Evolutionary conservation across 2,329 filamentous ascomycete genomes (phyloP), one percentile per base, ranked within the genome.

Genomic region (Leptodontidium sp.): DNA sequence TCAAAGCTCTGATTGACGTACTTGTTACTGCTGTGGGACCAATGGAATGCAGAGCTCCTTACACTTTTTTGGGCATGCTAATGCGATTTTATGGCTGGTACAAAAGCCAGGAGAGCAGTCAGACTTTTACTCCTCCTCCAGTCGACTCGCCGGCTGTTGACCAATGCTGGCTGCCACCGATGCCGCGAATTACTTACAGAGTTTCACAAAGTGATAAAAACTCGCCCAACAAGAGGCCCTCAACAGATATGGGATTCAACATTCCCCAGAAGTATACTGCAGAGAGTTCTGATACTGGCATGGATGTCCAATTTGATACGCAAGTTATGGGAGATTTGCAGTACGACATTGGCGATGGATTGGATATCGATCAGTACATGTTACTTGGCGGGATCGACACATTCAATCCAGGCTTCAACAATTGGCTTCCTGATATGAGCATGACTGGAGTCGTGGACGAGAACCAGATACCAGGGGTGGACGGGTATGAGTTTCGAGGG

Each of bases 61-160:
- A 84, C 66, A 93, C 91, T 77, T 93, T 93, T 70, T 82, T 90
- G 1, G 82, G 92, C 43, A 87, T 93, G 5, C 80, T 93, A 11
- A 83, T 85, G 66, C 88, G 92, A 86, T 81, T 93, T 32, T 85
- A 86, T 35, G 85, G 84, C 21, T 93, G 91, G 90, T 70, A 69
- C 15, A 63, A 92, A 91, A 77, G 78, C 77, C 69, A 83, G 81
- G 70, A 86, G 75, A 82, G 88, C 15, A 64, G 65, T n/a, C 49
- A 61, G 5, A 32, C 52, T 6, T 73, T 73, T 24, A 53, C 21
- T 21, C 21, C 63, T 4, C 70, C 69, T 17, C 57, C 55, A 11
- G 53, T 67, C 8, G 52, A 70, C 6, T 52, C 65, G 2, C 45
- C 35, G 14, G 62, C 52, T 12, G 59, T 69, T 21, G 71, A 68